A percentile compares a stretch with the other conserved stretches of the same genome.
Conservation (phyloP, 148 eudicot species). For the Heliosperma pusillum region DNA sequence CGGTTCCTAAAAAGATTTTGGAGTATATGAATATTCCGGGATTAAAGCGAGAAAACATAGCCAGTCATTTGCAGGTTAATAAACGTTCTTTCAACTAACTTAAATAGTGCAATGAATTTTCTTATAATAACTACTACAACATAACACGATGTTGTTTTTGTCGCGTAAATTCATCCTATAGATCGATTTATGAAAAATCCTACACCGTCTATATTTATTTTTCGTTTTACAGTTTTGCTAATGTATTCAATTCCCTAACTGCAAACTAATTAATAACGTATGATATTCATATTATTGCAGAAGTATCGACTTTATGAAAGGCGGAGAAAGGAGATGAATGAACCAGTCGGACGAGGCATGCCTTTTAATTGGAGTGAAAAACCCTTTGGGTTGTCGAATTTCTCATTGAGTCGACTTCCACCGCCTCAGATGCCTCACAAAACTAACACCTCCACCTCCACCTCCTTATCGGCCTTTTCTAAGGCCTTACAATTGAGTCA, state of each 20-base stretch:
- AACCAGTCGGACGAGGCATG: background rate
- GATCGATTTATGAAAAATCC: too few species aligned
- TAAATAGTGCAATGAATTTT: background rate
- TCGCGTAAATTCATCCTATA: background rate
- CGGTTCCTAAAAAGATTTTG: constrained; percentile 25
- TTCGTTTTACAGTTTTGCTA: too few species aligned
- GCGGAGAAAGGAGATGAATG: background rate
- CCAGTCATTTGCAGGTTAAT: constrained; percentile 35
- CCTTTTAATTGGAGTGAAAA: background rate
- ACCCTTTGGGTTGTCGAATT: background rate
- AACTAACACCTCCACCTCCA: background rate
- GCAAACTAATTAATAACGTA: background rate
- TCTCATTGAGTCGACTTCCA: constrained; percentile 13
- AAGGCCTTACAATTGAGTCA: background rate
- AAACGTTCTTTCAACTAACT: background rate
- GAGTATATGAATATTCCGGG: constrained; percentile 22
- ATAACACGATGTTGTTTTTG: background rate
- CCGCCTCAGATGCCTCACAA: background rate
- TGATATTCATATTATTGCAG: constrained; percentile 11
- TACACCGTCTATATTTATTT: too few species aligned
- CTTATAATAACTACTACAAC: too few species aligned
- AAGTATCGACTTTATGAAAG: constrained; percentile 11
- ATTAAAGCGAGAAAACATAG: constrained; percentile 18
- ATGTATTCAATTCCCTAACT: too few species aligned
- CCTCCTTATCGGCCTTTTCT: background rate